phyloP scores from a whole-genome alignment of 768 basidiomycete genomes.

The Boletus coccyginus region DNA sequence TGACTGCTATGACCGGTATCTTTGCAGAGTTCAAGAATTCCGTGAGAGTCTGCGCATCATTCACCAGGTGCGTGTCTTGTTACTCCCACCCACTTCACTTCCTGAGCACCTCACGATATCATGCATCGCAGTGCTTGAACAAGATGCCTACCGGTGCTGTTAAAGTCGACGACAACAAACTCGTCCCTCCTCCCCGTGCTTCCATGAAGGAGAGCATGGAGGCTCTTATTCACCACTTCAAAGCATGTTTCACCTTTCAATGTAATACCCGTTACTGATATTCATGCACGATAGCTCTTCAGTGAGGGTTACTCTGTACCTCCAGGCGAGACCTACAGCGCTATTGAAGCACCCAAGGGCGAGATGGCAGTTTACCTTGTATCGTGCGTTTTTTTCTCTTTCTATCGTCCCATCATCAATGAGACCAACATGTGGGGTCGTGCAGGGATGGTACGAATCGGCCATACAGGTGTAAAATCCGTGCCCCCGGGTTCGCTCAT shows the following conservation, averaged over 20 bases:
- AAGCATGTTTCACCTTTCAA: slow-evolving; percentile 43
- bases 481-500: slow-evolving; percentile 95
- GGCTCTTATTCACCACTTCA: slow-evolving; percentile 97
- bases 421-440: background rate
- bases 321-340: slow-evolving; percentile 92
- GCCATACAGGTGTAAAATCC: slow-evolving; percentile 96
- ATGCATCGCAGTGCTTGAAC: slow-evolving; percentile 74
- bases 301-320: slow-evolving; percentile 97
- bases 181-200: slow-evolving; percentile 92
- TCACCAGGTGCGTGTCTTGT: slow-evolving; percentile 48
- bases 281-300: slow-evolving; percentile 61
- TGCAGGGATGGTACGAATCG: slow-evolving; percentile 88
- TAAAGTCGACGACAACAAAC: slow-evolving; percentile 97
- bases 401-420: background rate
- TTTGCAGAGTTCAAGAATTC: slow-evolving; percentile 98
- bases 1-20: slow-evolving; percentile 97
- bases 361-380: slow-evolving; percentile 99
- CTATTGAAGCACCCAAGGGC: slow-evolving; percentile 98
- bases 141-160: slow-evolving; percentile 92
- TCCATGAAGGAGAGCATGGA: slow-evolving; percentile 99
- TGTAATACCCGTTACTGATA: background rate
- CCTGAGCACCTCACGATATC: background rate
- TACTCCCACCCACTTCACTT: no score
- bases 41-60: slow-evolving; percentile 91
- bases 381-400: slow-evolving; percentile 52